These are phyloP conservation scores for Colletotrichum godetiae DNA, from an alignment of 2,329 filamentous ascomycete genomes.

Conservation along the genomic window DNA sequence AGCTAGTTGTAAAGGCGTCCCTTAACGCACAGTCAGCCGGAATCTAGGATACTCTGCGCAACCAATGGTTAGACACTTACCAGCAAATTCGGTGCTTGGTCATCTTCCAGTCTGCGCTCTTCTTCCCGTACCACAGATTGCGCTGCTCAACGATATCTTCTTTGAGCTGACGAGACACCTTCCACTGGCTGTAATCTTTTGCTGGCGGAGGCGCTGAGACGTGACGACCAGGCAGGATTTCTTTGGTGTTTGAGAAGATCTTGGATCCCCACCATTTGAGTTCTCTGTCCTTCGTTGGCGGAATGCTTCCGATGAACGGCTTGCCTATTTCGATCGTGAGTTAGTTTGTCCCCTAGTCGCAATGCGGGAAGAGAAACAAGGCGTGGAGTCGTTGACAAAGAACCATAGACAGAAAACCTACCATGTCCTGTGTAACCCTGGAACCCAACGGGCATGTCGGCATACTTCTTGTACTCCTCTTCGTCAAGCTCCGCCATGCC, in stretches of 20 bases:
- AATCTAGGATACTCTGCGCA: background rate
- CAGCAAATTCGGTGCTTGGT: constrained; percentile 75
- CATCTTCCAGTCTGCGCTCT: constrained; percentile 66
- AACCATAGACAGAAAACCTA: constrained; percentile 41
- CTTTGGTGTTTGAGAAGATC: constrained; percentile 67
- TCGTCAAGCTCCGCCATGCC: constrained; percentile 66
- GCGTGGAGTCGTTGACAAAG: constrained; percentile 40
- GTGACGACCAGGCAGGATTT: constrained; percentile 62
- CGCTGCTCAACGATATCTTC: constrained; percentile 69
- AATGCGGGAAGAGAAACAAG: background rate
- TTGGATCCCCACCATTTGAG: constrained; percentile 72
- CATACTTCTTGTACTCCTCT: constrained; percentile 55
- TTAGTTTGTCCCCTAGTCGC: constrained; percentile 41
- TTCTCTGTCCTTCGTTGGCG: constrained; percentile 60
- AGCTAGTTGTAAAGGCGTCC: constrained; percentile 72
- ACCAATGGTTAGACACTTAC: constrained; percentile 53
- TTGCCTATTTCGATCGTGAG: constrained; percentile 49
- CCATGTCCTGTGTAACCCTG: constrained; percentile 52
- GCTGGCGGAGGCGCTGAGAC: constrained; percentile 68
- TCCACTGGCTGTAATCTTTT: constrained; percentile 72
- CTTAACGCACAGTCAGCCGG: constrained; percentile 48
- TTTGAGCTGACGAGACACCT: constrained; percentile 65
- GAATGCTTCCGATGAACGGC: constrained; percentile 68
- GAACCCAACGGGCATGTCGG: constrained; percentile 61
- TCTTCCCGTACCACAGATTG: constrained; percentile 68